Conservation (phyloP, 1,284 basidiomycete genomes). For the Ustilago xerochloae region DNA sequence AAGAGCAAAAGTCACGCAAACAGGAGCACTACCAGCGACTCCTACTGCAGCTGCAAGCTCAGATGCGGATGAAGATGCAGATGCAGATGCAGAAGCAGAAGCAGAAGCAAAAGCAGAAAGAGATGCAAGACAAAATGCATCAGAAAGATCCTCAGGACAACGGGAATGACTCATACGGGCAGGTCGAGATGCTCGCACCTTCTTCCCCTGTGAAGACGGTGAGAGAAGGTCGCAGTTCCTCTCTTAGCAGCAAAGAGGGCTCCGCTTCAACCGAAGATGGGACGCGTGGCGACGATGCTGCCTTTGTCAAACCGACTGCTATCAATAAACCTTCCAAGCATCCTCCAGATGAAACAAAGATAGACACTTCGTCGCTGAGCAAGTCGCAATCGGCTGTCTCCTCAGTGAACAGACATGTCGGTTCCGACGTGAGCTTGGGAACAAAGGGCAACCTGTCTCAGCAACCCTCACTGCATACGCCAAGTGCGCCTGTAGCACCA, state of each 20-base stretch:
- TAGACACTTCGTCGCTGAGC: not conserved
- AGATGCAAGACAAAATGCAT: conserved; percentile 4
- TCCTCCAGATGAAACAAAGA: not conserved
- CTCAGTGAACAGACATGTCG: too few relatives aligned
- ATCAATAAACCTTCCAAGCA: not conserved
- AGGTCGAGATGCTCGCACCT: not conserved
- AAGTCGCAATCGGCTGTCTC: too few relatives aligned
- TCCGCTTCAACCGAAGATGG: not conserved
- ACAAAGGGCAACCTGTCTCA: too few relatives aligned
- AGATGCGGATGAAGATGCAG: conserved; percentile 33
- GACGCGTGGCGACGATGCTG: not conserved
- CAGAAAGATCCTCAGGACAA: not conserved
- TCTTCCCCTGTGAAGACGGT: not conserved
- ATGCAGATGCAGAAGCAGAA: conserved; percentile 21
- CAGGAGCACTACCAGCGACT: conserved; percentile 33
- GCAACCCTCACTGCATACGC: too few relatives aligned
- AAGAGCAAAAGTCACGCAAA: conserved; percentile 17
- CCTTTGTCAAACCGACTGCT: not conserved
- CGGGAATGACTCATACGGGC: not conserved
- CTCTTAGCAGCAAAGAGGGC: not conserved
- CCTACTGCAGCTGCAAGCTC: conserved; percentile 16
- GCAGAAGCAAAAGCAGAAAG: conserved; percentile 22
- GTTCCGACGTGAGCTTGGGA: too few relatives aligned
- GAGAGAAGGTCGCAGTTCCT: not conserved
- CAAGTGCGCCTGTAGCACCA: too few relatives aligned